Evolutionary conservation across 805 yeast species (phyloP).

Genomic region (Brettanomyces custersianus): DNA sequence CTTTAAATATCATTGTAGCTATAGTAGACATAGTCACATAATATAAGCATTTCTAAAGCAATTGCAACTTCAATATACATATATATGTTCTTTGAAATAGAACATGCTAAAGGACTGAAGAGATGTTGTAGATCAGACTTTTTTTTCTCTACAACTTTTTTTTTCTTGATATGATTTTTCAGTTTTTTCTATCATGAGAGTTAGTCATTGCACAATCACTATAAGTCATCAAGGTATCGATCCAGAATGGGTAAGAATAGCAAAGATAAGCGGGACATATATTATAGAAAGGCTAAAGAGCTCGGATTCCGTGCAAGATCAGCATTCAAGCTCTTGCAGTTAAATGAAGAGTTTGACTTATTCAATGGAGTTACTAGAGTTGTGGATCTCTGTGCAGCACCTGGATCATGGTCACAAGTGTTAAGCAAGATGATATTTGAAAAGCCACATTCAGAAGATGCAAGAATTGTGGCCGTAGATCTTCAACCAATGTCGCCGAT

Average conservation of each 20-base stretch:
- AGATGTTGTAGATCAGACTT: too few relatives aligned
- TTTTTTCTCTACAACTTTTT: too few relatives aligned
- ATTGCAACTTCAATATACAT: too few relatives aligned
- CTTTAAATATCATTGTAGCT: too few relatives aligned
- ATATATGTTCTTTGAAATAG: too few relatives aligned
- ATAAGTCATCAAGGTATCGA: too few relatives aligned
- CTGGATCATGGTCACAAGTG: slow-evolving; percentile 98
- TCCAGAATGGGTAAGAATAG: slow-evolving; percentile 80
- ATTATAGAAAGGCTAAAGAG: slow-evolving; percentile 91
- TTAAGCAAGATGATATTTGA: slow-evolving; percentile 57
- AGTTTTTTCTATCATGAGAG: too few relatives aligned
- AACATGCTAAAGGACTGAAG: too few relatives aligned
- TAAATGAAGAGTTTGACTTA: slow-evolving; percentile 83
- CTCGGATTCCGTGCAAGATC: slow-evolving; percentile 98
- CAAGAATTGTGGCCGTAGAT: slow-evolving; percentile 86
- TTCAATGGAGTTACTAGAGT: slow-evolving; percentile 70
- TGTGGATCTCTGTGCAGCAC: slow-evolving; percentile 97
- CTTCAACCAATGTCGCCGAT: slow-evolving; percentile 97
- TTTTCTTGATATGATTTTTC: too few relatives aligned
- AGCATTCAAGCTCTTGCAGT: slow-evolving; percentile 85
- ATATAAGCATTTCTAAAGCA: too few relatives aligned
- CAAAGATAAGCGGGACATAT: slow-evolving; percentile 89
- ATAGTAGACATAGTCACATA: too few relatives aligned
- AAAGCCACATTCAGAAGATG: slow-evolving; percentile 20
- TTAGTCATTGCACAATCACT: too few relatives aligned